Base-by-base conservation (phyloP, 1,139 yeast genomes). In the Pichia sp. region DNA sequence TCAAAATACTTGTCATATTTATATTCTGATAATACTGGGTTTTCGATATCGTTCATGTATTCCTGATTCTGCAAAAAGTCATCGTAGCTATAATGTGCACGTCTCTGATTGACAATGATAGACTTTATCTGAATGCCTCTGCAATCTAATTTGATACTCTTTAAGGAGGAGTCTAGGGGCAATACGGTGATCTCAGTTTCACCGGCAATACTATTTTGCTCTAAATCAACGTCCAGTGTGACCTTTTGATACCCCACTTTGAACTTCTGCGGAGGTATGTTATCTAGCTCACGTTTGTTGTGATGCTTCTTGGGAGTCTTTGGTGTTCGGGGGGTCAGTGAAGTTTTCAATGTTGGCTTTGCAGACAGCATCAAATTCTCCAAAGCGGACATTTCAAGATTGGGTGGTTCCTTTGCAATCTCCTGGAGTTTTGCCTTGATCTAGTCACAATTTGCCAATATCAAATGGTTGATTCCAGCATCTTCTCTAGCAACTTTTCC, bases 171-270 rank as follows among this genome's bases (percentile, higher is more conserved):
- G 20, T 84, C 81, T 2, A 84, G 74, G 0, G 98, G 97, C 27
- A 88, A 74, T 14, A 92, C 75, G 1, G 95, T 86, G 41, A 93
- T 73, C 66, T 91, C 97, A 0, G 98, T 90, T 62, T 81, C 78
- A 14, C 98, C 99, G n/a, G 71, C 70, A 10, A 85, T 70, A 27
- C 70, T 65, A 56, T 79, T 78, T 44, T 73, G 71, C 24, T 83
- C 77, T 46, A 87, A 70, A 67, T 86, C 90, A 4, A 87, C 79
- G 66, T 86, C 92, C 41, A 87, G 68, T 33, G 79, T 76, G 12
- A 87, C 84, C 61, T 84, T 76, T 67, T 87, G 95, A 67, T 85
- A 90, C 3, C 87, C 86, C 10, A 85, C 74, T 61, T 76, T 81
- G 61, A 83, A 76, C 12, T 70, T 66, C 60, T 79, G 71, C 1